Evolutionary conservation across 129 eudicot genomes (phyloP).

Genomic region (Chrysanthemum seticuspe): DNA sequence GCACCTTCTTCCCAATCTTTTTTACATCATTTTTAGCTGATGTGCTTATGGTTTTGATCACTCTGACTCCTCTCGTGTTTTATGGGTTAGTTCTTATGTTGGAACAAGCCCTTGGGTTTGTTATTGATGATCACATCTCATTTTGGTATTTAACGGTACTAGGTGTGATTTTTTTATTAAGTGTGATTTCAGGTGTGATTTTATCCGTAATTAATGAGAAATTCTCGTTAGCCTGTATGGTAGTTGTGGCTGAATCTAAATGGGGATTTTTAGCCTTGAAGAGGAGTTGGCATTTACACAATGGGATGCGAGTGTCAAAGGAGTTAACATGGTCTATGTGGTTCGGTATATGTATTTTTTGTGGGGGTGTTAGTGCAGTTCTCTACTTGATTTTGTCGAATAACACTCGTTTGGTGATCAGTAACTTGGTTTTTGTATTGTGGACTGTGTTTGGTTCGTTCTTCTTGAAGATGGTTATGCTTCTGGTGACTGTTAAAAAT

Average conservation of each 20-base stretch:
- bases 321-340: constrained; percentile 18
- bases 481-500: constrained; percentile 37
- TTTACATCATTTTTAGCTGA: not conserved
- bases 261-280: constrained; percentile 51
- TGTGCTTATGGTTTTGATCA: constrained; percentile 24
- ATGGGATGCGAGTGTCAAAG: not conserved
- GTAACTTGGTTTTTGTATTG: constrained; percentile 28
- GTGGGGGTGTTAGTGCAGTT: constrained; percentile 27
- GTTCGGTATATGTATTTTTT: constrained; percentile 32
- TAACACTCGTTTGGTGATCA: constrained; percentile 2
- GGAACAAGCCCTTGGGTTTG: constrained; percentile 25
- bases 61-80: not conserved
- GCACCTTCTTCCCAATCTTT: constrained; percentile 43
- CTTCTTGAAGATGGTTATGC: constrained; percentile 44
- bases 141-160: not conserved
- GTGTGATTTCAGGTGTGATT: not conserved
- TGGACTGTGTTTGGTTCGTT: constrained; percentile 38
- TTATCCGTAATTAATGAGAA: constrained; percentile 20
- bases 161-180: not conserved
- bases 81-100: not conserved
- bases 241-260: constrained; percentile 50
- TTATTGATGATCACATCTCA: not conserved
- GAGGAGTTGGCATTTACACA: constrained; percentile 43
- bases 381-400: not conserved
- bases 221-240: constrained; percentile 42